Conservation (phyloP, 495 filamentous ascomycete genomes). For the Lophiostoma macrostomum region DNA sequence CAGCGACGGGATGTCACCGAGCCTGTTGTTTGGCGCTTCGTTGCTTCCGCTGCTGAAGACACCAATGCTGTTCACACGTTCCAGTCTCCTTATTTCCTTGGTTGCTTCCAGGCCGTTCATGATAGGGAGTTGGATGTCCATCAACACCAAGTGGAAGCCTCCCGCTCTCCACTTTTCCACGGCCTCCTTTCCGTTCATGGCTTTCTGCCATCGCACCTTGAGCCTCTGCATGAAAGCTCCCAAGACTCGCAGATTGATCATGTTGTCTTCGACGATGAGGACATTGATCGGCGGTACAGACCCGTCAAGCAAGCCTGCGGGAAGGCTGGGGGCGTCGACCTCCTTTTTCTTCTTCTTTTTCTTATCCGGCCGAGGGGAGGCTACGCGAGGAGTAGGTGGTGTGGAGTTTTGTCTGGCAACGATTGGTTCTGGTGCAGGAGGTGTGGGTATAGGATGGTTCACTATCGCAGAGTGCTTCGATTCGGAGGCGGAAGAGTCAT, state of each 20-base stretch:
- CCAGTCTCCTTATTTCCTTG: constrained; percentile 87
- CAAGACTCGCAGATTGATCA: constrained; percentile 89
- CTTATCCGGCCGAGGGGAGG: constrained; percentile 53
- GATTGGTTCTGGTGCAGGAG: constrained; percentile 50
- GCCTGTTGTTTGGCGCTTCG: constrained; percentile 33
- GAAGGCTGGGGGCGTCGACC: constrained; percentile 48
- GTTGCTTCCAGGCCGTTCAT: constrained; percentile 98
- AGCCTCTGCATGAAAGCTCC: constrained; percentile 96
- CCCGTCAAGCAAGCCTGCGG: constrained; percentile 70
- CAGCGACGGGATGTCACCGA: no score
- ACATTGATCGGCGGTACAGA: constrained; percentile 96
- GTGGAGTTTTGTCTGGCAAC: constrained; percentile 46
- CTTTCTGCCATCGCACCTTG: constrained; percentile 96
- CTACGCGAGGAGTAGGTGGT: constrained; percentile 57
- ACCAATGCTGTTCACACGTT: constrained; percentile 85
- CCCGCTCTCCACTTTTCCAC: constrained; percentile 89
- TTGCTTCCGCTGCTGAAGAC: constrained; percentile 55
- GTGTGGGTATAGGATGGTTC: constrained; percentile 57
- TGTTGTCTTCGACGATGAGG: constrained; percentile 96
- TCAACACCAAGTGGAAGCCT: constrained; percentile 95
- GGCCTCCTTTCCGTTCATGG: constrained; percentile 89
- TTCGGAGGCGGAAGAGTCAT: constrained; percentile 40
- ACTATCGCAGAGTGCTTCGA: constrained; percentile 35
- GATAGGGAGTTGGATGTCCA: constrained; percentile 97
- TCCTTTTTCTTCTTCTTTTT: constrained; percentile 48